phyloP scores from a whole-genome alignment of 768 basidiomycete genomes.

The Termitomyces sp. region DNA sequence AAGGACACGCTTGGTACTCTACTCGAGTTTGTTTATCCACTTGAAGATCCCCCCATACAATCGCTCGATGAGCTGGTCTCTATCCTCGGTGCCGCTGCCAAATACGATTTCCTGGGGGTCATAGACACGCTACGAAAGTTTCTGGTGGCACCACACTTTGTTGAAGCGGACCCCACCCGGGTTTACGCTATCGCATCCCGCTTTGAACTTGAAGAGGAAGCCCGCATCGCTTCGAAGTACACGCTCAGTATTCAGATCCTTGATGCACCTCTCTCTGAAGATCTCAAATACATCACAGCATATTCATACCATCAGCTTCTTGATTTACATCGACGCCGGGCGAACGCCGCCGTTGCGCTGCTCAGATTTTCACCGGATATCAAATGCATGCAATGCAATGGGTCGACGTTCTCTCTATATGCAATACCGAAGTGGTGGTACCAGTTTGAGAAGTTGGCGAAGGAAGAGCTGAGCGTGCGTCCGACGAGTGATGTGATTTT shows the following conservation, averaged over 20 bases:
- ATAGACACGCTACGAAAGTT: slow-evolving; percentile 42
- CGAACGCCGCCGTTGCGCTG: slow-evolving; percentile 40
- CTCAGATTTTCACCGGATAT: slow-evolving; percentile 42
- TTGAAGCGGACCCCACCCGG: slow-evolving; percentile 44
- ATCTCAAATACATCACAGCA: slow-evolving; percentile 63
- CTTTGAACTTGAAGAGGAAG: slow-evolving; percentile 59
- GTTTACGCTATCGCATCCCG: slow-evolving; percentile 71
- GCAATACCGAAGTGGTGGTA: slow-evolving; percentile 66
- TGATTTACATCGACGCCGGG: slow-evolving; percentile 51
- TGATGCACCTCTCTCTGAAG: slow-evolving; percentile 53
- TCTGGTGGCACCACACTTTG: slow-evolving; percentile 46
- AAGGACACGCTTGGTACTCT: slow-evolving; percentile 39
- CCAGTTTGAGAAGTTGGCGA: slow-evolving; percentile 52
- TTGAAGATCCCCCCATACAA: slow-evolving; percentile 44
- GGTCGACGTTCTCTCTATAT: slow-evolving; percentile 35
- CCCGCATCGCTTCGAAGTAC: slow-evolving; percentile 50
- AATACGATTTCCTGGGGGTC: slow-evolving; percentile 56
- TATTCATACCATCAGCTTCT: slow-evolving; percentile 63
- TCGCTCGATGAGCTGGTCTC: slow-evolving; percentile 49
- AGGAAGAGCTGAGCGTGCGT: slow-evolving; percentile 47
- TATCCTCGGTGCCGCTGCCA: slow-evolving; percentile 49
- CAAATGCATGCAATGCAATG: slow-evolving; percentile 69
- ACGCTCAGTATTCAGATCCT: slow-evolving; percentile 51
- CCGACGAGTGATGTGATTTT: slow-evolving; percentile 61
- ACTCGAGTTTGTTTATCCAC: slow-evolving; percentile 58